Conservation (phyloP, 176 grass and related monocot species). For the Pontederia paniculata region DNA sequence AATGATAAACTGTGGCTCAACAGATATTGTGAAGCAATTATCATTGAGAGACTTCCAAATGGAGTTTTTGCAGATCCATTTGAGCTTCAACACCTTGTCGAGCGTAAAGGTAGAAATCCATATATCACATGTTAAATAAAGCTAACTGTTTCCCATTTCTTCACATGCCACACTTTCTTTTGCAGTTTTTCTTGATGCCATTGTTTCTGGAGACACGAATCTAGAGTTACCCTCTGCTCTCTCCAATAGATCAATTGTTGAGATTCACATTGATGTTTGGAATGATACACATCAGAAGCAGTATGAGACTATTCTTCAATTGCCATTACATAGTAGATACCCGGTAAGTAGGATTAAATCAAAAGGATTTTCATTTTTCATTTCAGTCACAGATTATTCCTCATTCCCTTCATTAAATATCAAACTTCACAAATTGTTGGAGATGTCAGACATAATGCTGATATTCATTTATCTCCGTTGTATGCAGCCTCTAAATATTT, state of each 20-base stretch:
- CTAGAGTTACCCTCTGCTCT: constrained; percentile 71
- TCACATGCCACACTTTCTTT: constrained; percentile 1
- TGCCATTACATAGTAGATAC: constrained; percentile 90
- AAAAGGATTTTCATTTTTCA: too few species aligned
- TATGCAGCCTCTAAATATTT: constrained; percentile 58
- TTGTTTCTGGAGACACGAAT: constrained; percentile 77
- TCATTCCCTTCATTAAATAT: too few species aligned
- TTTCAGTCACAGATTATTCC: too few species aligned
- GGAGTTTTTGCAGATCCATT: constrained; percentile 85
- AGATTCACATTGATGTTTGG: constrained; percentile 53
- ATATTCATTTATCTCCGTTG: constrained; percentile 7
- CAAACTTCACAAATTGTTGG: too few species aligned
- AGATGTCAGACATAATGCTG: background rate
- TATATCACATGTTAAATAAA: background rate
- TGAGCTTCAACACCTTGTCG: constrained; percentile 76
- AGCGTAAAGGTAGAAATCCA: constrained; percentile 33
- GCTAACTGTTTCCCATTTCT: background rate
- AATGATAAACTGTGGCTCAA: constrained; percentile 29
- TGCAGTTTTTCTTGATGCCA: constrained; percentile 56
- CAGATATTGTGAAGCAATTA: constrained; percentile 43
- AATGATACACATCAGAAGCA: constrained; percentile 3
- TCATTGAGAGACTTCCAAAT: constrained; percentile 53
- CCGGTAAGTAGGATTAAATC: constrained; percentile 52
- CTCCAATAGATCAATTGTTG: constrained; percentile 61
- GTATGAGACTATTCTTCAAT: constrained; percentile 35